These are phyloP conservation scores for Teratosphaeria viscida DNA, from an alignment of 2,329 filamentous ascomycete species.

Conservation along the genomic window DNA sequence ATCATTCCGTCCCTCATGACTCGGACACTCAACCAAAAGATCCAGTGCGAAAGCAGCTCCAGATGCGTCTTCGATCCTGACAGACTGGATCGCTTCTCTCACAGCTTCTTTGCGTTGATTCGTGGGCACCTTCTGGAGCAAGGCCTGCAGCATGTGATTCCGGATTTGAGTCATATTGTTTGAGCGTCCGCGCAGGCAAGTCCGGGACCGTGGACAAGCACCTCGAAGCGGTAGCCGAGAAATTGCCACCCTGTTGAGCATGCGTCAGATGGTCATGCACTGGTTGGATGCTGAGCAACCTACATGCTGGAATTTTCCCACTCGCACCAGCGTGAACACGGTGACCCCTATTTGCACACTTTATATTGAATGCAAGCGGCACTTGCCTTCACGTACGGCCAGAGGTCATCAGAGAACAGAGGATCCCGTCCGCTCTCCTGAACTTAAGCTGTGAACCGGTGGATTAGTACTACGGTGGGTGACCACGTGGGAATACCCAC, in stretches of 20 bases:
- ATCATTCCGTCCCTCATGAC: constrained; percentile 2
- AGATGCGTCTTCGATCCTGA: not conserved
- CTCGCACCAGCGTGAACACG: too few relatives aligned
- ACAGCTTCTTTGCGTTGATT: constrained; percentile 10
- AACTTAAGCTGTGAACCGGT: too few relatives aligned
- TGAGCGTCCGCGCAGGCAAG: not conserved
- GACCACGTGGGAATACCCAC: too few relatives aligned
- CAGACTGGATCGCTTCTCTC: constrained; percentile 1
- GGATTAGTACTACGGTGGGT: too few relatives aligned
- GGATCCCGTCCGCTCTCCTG: too few relatives aligned
- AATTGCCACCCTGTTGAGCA: not conserved
- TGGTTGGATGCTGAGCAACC: not conserved
- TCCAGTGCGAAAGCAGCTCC: not conserved
- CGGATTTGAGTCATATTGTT: not conserved
- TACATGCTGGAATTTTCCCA: not conserved
- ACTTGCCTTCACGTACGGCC: too few relatives aligned
- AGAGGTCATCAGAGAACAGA: too few relatives aligned
- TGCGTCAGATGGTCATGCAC: not conserved
- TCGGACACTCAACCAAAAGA: constrained; percentile 3
- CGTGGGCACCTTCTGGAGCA: constrained; percentile 13
- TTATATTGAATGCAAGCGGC: too few relatives aligned
- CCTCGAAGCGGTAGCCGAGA: not conserved
- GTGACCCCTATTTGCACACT: too few relatives aligned
- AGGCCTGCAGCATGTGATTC: constrained; percentile 1
- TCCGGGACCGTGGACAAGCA: not conserved